Conservation (phyloP, 1,284 basidiomycete genomes). For the Thecaphora frezii region DNA sequence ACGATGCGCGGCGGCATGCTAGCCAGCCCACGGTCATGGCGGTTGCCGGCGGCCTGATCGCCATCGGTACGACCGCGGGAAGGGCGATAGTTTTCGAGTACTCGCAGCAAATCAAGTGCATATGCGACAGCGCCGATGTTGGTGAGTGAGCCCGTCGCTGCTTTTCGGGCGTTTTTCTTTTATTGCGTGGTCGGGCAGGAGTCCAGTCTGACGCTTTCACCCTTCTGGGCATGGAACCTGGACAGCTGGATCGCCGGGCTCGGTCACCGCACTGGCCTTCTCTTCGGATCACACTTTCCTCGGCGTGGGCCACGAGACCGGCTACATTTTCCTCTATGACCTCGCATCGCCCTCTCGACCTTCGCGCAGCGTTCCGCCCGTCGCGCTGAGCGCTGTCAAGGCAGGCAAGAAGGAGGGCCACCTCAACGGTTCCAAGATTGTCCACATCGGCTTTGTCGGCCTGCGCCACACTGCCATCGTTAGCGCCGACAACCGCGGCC, state of each 20-base stretch:
- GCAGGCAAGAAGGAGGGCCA: slow-evolving; percentile 92
- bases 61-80: slow-evolving; percentile 81
- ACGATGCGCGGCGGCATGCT: slow-evolving; percentile 59
- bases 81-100: slow-evolving; percentile 85
- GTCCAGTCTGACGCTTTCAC: not conserved
- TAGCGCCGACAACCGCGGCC: slow-evolving; percentile 83
- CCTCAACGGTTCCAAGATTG: slow-evolving; percentile 78
- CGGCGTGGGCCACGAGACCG: slow-evolving; percentile 82
- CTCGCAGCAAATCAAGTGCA: slow-evolving; percentile 73
- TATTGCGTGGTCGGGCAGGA: slow-evolving; percentile 1
- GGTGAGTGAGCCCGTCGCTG: slow-evolving; percentile 63
- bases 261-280: slow-evolving; percentile 86
- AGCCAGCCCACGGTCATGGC: slow-evolving; percentile 74
- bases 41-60: slow-evolving; percentile 83
- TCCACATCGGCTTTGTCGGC: slow-evolving; percentile 86
- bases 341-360: slow-evolving; percentile 68
- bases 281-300: slow-evolving; percentile 92
- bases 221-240: not conserved
- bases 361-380: slow-evolving; percentile 72
- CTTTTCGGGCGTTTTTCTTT: slow-evolving; percentile 5
- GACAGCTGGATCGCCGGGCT: slow-evolving; percentile 68
- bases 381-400: slow-evolving; percentile 68
- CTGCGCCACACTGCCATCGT: slow-evolving; percentile 90
- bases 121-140: slow-evolving; percentile 71
- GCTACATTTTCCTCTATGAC: slow-evolving; percentile 85